These are phyloP conservation scores for Leccinum cinnamomeum DNA, from an alignment of 1,284 basidiomycete species.

Conservation along the genomic window DNA sequence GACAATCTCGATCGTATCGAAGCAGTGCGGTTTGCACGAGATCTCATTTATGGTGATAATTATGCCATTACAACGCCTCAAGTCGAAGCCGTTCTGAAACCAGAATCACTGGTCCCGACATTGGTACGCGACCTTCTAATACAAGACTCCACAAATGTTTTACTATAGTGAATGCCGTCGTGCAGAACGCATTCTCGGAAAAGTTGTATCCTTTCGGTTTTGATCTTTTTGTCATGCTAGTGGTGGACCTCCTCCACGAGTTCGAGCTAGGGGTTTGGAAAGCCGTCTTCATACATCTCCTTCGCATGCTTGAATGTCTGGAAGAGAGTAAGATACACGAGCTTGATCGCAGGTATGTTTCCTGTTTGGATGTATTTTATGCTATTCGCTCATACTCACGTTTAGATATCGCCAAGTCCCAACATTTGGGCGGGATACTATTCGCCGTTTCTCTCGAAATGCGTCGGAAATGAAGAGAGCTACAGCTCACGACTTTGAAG, in stretches of 20 bases:
- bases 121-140: not conserved
- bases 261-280: not conserved
- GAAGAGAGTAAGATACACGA: not conserved
- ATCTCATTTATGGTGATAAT: not conserved
- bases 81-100: not conserved
- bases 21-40: not conserved
- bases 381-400: fast-evolving
- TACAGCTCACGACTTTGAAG: not conserved
- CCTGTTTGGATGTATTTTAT: not conserved
- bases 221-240: not conserved
- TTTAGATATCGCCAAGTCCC: not conserved
- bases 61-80: not conserved
- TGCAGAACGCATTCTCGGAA: not conserved
- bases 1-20: not conserved
- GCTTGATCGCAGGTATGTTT: not conserved
- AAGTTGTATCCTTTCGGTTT: not conserved
- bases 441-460: not conserved
- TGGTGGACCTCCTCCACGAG: not conserved
- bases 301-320: not conserved
- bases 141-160: not conserved
- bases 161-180: not conserved
- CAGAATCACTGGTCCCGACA: not conserved
- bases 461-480: not conserved
- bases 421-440: not conserved
- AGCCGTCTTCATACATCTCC: not conserved